These are phyloP conservation scores for Pichia sp. DNA, from an alignment of 1,139 yeast species.

Conservation along the genomic window DNA sequence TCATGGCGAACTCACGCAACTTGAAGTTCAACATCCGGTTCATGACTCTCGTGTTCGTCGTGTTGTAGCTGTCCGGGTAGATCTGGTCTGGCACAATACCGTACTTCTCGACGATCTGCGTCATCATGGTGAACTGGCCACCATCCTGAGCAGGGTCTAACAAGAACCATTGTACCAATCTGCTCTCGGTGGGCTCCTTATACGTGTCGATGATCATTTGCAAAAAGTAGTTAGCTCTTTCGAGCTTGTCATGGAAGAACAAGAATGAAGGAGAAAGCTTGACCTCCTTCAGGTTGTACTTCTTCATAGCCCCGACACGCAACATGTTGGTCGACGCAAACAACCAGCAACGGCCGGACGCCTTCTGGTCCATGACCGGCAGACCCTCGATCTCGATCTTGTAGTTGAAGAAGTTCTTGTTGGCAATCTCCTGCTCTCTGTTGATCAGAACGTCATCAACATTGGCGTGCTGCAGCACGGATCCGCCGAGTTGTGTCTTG, in stretches of 20 bases:
- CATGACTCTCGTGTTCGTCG: conserved; percentile 52
- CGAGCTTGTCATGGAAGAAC: conserved; percentile 71
- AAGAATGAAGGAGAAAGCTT: conserved; percentile 71
- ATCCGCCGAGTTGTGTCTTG: conserved; percentile 30
- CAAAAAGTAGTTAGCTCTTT: conserved; percentile 69
- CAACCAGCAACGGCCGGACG: conserved; percentile 83
- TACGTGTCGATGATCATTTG: conserved; percentile 70
- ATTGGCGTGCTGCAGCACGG: conserved; percentile 31
- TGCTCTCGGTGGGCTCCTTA: conserved; percentile 58
- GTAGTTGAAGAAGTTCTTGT: conserved; percentile 49
- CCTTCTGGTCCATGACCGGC: conserved; percentile 69
- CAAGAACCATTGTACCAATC: conserved; percentile 60
- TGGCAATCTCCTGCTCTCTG: conserved; percentile 40
- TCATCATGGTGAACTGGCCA: conserved; percentile 82
- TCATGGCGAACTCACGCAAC: conserved; percentile 70
- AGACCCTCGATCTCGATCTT: conserved; percentile 61
- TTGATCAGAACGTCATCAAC: conserved; percentile 37
- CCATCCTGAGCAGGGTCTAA: conserved; percentile 70
- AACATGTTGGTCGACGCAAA: conserved; percentile 76
- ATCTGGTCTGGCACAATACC: conserved; percentile 71
- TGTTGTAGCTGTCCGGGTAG: conserved; percentile 69
- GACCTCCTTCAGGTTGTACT: conserved; percentile 62
- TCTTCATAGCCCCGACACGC: conserved; percentile 57
- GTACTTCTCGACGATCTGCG: conserved; percentile 67
- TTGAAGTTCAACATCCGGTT: conserved; percentile 61